phyloP scores from a whole-genome alignment of 768 basidiomycete genomes.

The Russula dissimulans region DNA sequence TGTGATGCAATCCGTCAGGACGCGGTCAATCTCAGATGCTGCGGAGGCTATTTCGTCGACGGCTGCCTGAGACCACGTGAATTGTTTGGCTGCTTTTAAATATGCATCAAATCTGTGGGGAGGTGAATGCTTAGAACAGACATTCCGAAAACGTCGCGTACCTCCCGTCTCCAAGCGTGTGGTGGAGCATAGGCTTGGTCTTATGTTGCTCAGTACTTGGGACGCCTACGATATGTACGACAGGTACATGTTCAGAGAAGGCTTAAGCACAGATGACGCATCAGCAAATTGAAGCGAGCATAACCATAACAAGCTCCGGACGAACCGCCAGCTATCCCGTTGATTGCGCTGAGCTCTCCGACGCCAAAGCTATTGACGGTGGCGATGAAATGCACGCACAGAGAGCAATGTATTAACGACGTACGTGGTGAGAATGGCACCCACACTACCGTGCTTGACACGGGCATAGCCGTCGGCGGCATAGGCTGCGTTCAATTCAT shows the following conservation, averaged over 20 bases:
- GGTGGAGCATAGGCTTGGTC: slow-evolving; percentile 68
- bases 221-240: slow-evolving; percentile 80
- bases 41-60: slow-evolving; percentile 47
- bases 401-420: slow-evolving; percentile 10
- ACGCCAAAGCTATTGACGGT: slow-evolving; percentile 62
- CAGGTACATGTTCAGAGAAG: slow-evolving; percentile 82
- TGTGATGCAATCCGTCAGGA: slow-evolving; percentile 51
- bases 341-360: slow-evolving; percentile 84
- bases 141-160: slow-evolving; percentile 20
- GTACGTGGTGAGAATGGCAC: slow-evolving; percentile 74
- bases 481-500: slow-evolving; percentile 81
- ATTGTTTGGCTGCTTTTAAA: slow-evolving; percentile 59
- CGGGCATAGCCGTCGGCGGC: slow-evolving; percentile 92
- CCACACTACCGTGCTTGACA: slow-evolving; percentile 64
- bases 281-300: background rate
- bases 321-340: slow-evolving; percentile 70
- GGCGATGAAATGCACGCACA: background rate
- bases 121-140: background rate
- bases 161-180: slow-evolving; percentile 82
- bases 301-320: background rate
- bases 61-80: slow-evolving; percentile 59
- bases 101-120: slow-evolving; percentile 67
- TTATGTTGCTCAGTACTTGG: slow-evolving; percentile 70
- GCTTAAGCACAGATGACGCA: slow-evolving; percentile 31
- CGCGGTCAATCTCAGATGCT: slow-evolving; percentile 65